A percentile compares a stretch with the other conserved stretches of the same genome.
phyloP scores from a whole-genome alignment of 2,329 filamentous ascomycete species.

The Furcasterigmium furcatum region DNA sequence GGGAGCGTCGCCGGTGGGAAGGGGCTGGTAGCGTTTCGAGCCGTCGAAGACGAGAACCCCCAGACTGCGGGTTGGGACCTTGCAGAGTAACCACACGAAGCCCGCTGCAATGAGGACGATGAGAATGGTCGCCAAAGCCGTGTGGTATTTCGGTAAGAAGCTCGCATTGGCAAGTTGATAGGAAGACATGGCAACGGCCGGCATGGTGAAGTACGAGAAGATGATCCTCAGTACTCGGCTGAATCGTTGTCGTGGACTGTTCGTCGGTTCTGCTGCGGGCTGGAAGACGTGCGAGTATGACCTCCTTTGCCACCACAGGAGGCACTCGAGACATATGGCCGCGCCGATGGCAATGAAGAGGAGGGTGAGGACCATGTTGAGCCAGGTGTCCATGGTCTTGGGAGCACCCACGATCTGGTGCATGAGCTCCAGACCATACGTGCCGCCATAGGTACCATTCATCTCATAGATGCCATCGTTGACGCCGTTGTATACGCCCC shows the following conservation, averaged over 20 bases:
- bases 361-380: slow-evolving; percentile 65
- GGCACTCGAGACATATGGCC: slow-evolving; percentile 48
- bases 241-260: slow-evolving; percentile 7
- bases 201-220: slow-evolving; percentile 74
- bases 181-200: slow-evolving; percentile 67
- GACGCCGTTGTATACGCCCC: slow-evolving; percentile 20
- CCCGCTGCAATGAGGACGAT: slow-evolving; percentile 16
- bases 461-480: slow-evolving; percentile 60
- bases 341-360: slow-evolving; percentile 51
- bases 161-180: slow-evolving; percentile 56
- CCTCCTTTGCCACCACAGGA: slow-evolving; percentile 26
- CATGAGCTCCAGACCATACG: slow-evolving; percentile 59
- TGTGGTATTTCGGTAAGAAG: slow-evolving; percentile 18
- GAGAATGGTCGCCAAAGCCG: slow-evolving; percentile 25
- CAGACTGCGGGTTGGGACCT: slow-evolving; percentile 19
- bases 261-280: background rate
- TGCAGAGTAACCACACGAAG: slow-evolving; percentile 24
- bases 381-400: slow-evolving; percentile 62
- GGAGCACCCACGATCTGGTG: slow-evolving; percentile 66
- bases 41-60: slow-evolving; percentile 33
- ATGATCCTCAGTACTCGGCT: slow-evolving; percentile 62
- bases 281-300: slow-evolving; percentile 37
- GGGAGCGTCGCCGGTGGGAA: slow-evolving; percentile 49
- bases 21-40: slow-evolving; percentile 66
- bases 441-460: slow-evolving; percentile 58